Percentiles rank a stretch among this genome's conserved stretches.
Evolutionary conservation across 345 rosid species (phyloP).

Genomic region (Populus nigra): DNA sequence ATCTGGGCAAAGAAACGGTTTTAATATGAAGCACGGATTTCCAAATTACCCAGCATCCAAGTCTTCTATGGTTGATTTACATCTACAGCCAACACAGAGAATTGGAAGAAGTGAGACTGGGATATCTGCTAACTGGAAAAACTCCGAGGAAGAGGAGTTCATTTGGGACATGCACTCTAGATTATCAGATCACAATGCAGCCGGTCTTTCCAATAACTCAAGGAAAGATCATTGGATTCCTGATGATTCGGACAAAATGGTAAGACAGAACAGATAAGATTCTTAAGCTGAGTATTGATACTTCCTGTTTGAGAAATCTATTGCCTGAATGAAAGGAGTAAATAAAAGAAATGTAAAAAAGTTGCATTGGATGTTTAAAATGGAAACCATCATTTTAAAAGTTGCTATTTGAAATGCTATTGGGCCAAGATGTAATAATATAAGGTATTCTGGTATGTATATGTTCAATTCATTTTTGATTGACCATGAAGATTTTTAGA

Average conservation of each 20-base stretch:
- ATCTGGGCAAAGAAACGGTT: slow-evolving; percentile 63
- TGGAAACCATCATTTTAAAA: background rate
- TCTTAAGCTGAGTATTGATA: background rate
- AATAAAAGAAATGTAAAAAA: background rate
- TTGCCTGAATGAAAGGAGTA: background rate
- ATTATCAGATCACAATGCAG: slow-evolving; percentile 52
- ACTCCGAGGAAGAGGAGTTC: slow-evolving; percentile 95
- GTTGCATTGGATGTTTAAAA: background rate
- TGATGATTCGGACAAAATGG: slow-evolving; percentile 67
- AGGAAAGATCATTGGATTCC: slow-evolving; percentile 53
- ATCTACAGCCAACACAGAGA: slow-evolving; percentile 34
- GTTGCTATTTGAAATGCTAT: background rate
- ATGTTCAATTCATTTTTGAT: background rate
- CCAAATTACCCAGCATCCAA: slow-evolving; percentile 49
- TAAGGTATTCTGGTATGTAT: background rate
- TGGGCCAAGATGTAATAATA: background rate
- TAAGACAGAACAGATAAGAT: slow-evolving; percentile 29
- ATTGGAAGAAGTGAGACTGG: slow-evolving; percentile 36
- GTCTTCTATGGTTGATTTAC: slow-evolving; percentile 40
- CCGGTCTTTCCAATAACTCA: slow-evolving; percentile 37
- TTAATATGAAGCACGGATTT: slow-evolving; percentile 49
- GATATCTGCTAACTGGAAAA: slow-evolving; percentile 76
- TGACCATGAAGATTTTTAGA: background rate
- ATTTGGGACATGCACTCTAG: slow-evolving; percentile 92
- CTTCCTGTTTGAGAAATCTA: slow-evolving; percentile 1